phyloP scores from a whole-genome alignment of 345 rosid species.

The Eucalyptus erythrocorys region DNA sequence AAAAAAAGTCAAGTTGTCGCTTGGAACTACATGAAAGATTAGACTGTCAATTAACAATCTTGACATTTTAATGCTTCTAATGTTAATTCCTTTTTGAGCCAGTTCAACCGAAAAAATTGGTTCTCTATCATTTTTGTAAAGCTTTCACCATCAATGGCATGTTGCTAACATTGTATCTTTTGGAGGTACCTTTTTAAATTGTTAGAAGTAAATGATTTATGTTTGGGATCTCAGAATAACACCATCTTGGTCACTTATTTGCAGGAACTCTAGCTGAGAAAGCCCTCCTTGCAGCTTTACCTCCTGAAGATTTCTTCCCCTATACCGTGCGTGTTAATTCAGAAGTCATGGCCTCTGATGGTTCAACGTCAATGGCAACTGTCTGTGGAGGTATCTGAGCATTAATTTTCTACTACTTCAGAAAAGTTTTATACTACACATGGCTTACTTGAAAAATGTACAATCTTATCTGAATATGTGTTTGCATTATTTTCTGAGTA shows the following conservation, averaged over 20 bases:
- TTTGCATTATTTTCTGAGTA: background rate
- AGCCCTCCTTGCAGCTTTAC: slow-evolving; percentile 84
- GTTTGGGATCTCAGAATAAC: background rate
- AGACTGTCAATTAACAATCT: background rate
- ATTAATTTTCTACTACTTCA: background rate
- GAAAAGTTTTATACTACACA: background rate
- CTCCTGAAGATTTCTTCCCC: slow-evolving; percentile 70
- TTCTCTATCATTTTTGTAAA: background rate
- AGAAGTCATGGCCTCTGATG: slow-evolving; percentile 98
- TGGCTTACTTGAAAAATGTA: background rate
- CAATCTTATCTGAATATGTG: background rate
- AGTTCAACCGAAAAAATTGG: background rate
- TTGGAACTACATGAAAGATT: background rate
- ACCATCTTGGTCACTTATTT: background rate
- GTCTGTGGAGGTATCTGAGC: slow-evolving; percentile 77
- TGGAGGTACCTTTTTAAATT: background rate
- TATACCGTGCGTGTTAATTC: slow-evolving; percentile 84
- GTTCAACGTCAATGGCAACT: slow-evolving; percentile 97
- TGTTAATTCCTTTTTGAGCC: background rate
- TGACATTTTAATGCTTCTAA: background rate
- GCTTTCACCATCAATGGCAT: background rate
- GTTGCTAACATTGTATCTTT: background rate
- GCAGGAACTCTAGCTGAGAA: slow-evolving; percentile 96
- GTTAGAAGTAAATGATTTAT: background rate
- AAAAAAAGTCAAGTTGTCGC: background rate